Conservation (phyloP, 2,329 filamentous ascomycete species). For the Cladosporium colombiae region DNA sequence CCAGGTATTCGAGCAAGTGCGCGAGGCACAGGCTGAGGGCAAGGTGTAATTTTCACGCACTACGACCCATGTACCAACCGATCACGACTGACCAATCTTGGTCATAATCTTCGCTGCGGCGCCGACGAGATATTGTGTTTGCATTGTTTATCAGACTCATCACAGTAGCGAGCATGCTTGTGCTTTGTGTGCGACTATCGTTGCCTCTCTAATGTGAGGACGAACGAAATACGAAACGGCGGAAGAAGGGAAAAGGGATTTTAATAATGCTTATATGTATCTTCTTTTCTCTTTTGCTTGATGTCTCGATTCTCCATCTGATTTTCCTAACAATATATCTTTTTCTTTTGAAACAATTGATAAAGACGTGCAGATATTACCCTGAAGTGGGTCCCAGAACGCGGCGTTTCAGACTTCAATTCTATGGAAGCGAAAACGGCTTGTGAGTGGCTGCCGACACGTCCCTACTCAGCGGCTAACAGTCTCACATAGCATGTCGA, state of each 20-base stretch:
- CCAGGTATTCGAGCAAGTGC: slow-evolving; percentile 91
- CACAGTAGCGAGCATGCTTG: neutral
- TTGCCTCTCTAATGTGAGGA: neutral
- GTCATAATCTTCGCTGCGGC: neutral
- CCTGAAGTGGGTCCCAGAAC: neutral
- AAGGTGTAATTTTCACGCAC: slow-evolving; percentile 30
- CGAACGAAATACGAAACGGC: neutral
- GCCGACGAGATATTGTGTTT: slow-evolving; percentile 4
- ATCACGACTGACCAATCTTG: neutral
- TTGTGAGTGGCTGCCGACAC: neutral
- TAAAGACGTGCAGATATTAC: neutral
- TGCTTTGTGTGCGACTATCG: neutral
- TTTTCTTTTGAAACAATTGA: neutral
- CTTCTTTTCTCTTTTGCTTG: slow-evolving; percentile 4
- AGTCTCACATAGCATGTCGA: neutral
- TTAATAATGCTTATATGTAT: slow-evolving; percentile 17
- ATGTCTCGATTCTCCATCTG: too few species aligned
- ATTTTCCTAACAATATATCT: neutral
- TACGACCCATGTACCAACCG: neutral
- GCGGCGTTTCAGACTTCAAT: neutral
- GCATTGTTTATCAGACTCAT: neutral
- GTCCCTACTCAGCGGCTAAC: slow-evolving; percentile 2
- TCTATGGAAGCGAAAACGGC: neutral
- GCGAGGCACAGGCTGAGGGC: slow-evolving; percentile 56
- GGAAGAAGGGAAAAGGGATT: slow-evolving; percentile 10